Evolutionary conservation across 441 rosid genomes (phyloP), one percentile per base, ranked within the genome.

Genomic region (Croton laevigatus): DNA sequence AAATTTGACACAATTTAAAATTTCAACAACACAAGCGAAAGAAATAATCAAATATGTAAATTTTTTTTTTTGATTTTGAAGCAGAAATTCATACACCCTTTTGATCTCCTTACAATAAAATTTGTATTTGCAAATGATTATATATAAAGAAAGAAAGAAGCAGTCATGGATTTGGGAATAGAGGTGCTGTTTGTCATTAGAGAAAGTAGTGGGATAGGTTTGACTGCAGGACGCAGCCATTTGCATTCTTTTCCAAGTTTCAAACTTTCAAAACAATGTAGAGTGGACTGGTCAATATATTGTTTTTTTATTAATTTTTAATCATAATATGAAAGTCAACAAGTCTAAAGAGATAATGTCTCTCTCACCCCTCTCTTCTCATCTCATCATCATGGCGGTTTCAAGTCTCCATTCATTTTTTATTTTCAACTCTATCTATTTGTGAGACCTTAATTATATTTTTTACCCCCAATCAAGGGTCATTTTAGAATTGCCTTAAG

Each of bases 181-280:
- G 49, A n/a, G 64, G 57, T 13, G 34, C 3, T 6, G 37, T 32
- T 6, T 36, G 53, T 63, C 6, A 40, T 16, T 1, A 57, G 14
- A 51, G 45, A 5, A 51, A 73, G 32, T 6, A 20, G 71, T 1
- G 68, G 44, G 52, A 42, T 22, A 65, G 61, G 55, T 73, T 73
- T 73, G 76, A 73, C 76, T 68, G 76, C 71, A 51, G 71, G 59
- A 71, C 61, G 76, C 76, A 51, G 71, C 65, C 76, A 49, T 66
- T 3, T 2, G 3, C 38, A 19, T 27, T 54, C 34, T 44, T 67
- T 72, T 52, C 66, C 17, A 61, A 73, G 69, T 54, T 66, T 66
- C 66, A 68, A 73, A 73, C 36, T 48, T 66, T 32, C 48, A 54
- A 68, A 54, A 68, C 66, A n/a, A 66, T 20, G 10, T 27, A 48